Conservation (phyloP, 129 eudicot species). For the Sambucus nigra region DNA sequence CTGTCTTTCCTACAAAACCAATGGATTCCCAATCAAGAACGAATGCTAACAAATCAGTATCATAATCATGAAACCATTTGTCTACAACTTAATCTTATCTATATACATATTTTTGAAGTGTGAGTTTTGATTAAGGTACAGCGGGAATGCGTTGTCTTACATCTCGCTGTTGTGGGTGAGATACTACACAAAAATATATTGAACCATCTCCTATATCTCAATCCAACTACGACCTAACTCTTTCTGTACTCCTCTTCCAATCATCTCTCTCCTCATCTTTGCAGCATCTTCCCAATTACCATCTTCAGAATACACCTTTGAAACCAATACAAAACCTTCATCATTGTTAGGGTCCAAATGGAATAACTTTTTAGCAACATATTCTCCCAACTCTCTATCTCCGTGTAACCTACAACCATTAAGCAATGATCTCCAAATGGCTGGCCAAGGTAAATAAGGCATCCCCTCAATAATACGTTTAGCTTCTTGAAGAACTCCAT, state of each 20-base stretch:
- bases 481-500: conserved; percentile 31
- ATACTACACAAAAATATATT: background rate
- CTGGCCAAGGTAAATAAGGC: conserved; percentile 35
- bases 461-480: conserved; percentile 14
- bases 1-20: too few relatives aligned
- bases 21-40: too few relatives aligned
- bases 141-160: too few relatives aligned
- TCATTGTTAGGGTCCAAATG: conserved; percentile 17
- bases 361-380: conserved; percentile 12
- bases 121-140: too few relatives aligned
- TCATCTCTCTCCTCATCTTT: conserved; percentile 26
- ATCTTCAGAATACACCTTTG: conserved; percentile 29
- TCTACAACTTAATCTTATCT: too few relatives aligned
- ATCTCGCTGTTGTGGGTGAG: too few relatives aligned
- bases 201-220: conserved; percentile 5
- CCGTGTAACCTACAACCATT: conserved; percentile 41
- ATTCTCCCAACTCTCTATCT: conserved; percentile 21
- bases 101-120: too few relatives aligned
- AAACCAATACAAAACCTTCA: conserved; percentile 23
- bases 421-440: conserved; percentile 38
- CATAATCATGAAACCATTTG: too few relatives aligned
- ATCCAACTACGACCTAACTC: conserved; percentile 29
- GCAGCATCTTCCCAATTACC: conserved; percentile 36
- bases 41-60: too few relatives aligned
- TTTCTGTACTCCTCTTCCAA: conserved; percentile 19